phyloP scores from a whole-genome alignment of 495 filamentous ascomycete species.

The Trichoderma orchidacearum region DNA sequence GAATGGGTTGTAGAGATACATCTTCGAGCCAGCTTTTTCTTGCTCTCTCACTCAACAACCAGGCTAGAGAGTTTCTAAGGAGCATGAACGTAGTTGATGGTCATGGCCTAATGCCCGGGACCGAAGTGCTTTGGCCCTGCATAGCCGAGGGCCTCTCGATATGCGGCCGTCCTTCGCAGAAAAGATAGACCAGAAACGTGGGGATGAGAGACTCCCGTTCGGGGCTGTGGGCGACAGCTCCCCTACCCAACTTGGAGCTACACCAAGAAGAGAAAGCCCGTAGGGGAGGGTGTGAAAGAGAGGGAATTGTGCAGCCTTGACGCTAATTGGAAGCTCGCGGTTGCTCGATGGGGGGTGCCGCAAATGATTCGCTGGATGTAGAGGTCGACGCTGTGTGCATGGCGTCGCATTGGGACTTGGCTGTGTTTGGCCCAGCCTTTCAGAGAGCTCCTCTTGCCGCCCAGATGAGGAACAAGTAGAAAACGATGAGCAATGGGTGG shows the following conservation, averaged over 20 bases:
- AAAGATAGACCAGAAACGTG: background rate
- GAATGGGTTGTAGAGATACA: too few relatives aligned
- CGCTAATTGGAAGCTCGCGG: background rate
- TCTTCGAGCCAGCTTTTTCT: background rate
- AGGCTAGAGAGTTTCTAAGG: conserved; percentile 1
- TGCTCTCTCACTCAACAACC: background rate
- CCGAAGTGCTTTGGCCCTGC: conserved; percentile 11
- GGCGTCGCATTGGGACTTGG: background rate
- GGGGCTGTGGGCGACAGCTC: background rate
- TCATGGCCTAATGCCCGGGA: background rate
- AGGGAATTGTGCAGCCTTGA: background rate
- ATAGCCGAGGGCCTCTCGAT: conserved; percentile 24
- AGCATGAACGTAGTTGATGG: conserved; percentile 8
- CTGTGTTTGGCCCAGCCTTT: conserved; percentile 10
- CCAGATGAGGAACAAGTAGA: background rate
- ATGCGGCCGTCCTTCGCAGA: conserved; percentile 15
- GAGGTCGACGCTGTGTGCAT: background rate
- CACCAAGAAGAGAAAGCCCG: background rate
- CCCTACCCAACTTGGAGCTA: background rate
- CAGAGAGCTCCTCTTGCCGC: conserved; percentile 31
- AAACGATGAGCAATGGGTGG: background rate
- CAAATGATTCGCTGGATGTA: background rate
- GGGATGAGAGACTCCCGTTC: background rate
- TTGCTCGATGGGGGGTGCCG: background rate
- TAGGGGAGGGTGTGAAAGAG: background rate